Percentiles rank a stretch among this genome's conserved stretches.
Conservation (phyloP, 257 asterid species). For the Thymus quinquecostatus region DNA sequence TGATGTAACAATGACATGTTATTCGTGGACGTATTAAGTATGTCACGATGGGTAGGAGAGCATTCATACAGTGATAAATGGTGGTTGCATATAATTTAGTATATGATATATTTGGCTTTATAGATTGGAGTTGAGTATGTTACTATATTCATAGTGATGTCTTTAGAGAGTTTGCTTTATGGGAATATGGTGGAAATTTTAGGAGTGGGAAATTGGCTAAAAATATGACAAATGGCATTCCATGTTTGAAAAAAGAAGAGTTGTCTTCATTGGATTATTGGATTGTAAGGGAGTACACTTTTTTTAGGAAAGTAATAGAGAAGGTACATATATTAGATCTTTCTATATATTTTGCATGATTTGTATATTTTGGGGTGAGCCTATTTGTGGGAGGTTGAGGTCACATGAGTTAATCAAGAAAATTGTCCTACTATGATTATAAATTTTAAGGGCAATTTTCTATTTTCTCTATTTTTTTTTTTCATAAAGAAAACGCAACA, state of each 20-base stretch:
- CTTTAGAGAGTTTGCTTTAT: slow-evolving; percentile 28
- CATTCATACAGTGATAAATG: neutral
- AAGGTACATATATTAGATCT: slow-evolving; percentile 20
- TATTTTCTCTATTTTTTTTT: too few species aligned
- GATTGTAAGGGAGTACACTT: slow-evolving; percentile 33
- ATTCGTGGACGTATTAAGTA: too few species aligned
- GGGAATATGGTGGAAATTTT: neutral
- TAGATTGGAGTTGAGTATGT: slow-evolving; percentile 21
- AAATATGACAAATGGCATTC: slow-evolving; percentile 47
- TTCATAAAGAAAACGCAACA: neutral
- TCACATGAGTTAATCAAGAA: slow-evolving; percentile 26
- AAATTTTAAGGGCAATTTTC: too few species aligned
- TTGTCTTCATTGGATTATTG: slow-evolving; percentile 35
- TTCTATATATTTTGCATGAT: slow-evolving; percentile 6
- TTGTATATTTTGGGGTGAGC: neutral
- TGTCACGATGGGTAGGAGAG: too few species aligned
- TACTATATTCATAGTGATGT: slow-evolving; percentile 30
- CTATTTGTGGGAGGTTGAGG: neutral
- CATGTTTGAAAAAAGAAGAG: slow-evolving; percentile 41
- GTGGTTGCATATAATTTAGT: slow-evolving; percentile 7
- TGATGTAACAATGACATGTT: too few species aligned
- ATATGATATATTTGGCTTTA: slow-evolving; percentile 35
- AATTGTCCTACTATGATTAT: neutral
- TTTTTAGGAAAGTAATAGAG: slow-evolving; percentile 27
- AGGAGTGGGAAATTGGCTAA: neutral